Base-by-base conservation (phyloP, 305 asterid species). In the Rubia tinctorum region DNA sequence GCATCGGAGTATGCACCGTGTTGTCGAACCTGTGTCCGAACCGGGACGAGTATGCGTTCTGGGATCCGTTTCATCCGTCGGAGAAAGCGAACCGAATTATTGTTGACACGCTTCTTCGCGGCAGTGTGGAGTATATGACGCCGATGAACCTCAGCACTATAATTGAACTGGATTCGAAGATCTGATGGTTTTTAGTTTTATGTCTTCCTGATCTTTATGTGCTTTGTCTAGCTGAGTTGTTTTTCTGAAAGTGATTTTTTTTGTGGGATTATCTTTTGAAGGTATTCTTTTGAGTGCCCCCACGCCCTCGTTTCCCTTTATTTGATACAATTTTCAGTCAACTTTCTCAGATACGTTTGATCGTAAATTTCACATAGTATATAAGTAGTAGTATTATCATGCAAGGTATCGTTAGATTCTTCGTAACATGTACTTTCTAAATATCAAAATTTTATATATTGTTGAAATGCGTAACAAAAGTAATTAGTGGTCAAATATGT, bases 81-180 rank as follows among this genome's bases (percentile, higher is more conserved):
- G 98, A 92, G 65, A 80, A 83, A 70, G 97, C 97, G 1, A 92
- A 92, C 61, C 86, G 76, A 73, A 44, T 86, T 23, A 89, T 92
- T 11, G 97, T 92, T 68, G 73, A 68, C 62, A 86, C 88, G 60
- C 88, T 92, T 78, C 2, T 80, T 58, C 78, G 84, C 25, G 98
- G 98, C 22, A 73, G 91, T 7, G 43, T 72, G 2, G 80, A 88
- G 45, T 90, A 85, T 83, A 92, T 92, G 88, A 76, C 80, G 43
- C 98, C 98, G 1, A 92, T 92, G 98, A 92, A 92, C 75, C 91
- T 92, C 73, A 89, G 94, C 86, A 85, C 96, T 79, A 89, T 92
- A 72, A 68, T 92, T 86, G 87, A 84, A 45, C 22, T 90, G 10
- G 98, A 90, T 81, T 87, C 91, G 20, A 80, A 71, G 47, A 70